Evolutionary conservation across 2,329 filamentous ascomycete species (phyloP), one percentile per base, ranked within the genome.

Genomic region (Trichoderma brevicompactum): DNA sequence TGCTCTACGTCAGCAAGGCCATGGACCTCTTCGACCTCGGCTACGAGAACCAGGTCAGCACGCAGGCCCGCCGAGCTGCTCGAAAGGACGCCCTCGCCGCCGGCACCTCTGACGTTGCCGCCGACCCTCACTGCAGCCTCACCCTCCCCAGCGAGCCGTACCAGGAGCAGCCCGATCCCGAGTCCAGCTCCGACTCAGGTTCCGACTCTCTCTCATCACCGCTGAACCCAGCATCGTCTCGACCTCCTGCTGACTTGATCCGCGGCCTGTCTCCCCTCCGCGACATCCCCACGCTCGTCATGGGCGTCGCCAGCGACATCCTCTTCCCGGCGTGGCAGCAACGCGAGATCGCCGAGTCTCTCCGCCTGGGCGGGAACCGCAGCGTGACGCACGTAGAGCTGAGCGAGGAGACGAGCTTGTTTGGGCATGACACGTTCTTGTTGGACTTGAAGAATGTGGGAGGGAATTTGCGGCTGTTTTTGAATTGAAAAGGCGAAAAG

Each of bases 1-100:
- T 98, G 44, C 82, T 99, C 2, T 99, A 99, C 76, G 92, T 99
- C 65, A 96, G 92, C 76, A 99, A 99, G 79, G 95, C 95, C 5
- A 99, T 99, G 95, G 95, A 99, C 74, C 83, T 99, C 12, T 99
- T 99, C 76, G 95, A 99, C 73, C 85, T 99, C 0, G 93, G 95
- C 28, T 81, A 82, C 54, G 84, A 87, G 46, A 88, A 90, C 73
- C 92, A 94, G 74, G 77, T 80, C 3, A 86, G 84, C 19, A 87
- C 91, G 2, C 81, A 81, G 19, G 74, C 81, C 38, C 85, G 92
- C 34, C 83, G 94, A 15, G 81, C 83, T 13, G 82, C 86, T 63
- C 87, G 89, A 54, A 79, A 84, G 67, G 77, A 80, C 50, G 85
- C 85, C 56, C 79, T 94, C 2, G 81, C 85, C 23, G 80, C 82